Conservation (phyloP, 768 basidiomycete species). For the Infundibulicybe gibba region DNA sequence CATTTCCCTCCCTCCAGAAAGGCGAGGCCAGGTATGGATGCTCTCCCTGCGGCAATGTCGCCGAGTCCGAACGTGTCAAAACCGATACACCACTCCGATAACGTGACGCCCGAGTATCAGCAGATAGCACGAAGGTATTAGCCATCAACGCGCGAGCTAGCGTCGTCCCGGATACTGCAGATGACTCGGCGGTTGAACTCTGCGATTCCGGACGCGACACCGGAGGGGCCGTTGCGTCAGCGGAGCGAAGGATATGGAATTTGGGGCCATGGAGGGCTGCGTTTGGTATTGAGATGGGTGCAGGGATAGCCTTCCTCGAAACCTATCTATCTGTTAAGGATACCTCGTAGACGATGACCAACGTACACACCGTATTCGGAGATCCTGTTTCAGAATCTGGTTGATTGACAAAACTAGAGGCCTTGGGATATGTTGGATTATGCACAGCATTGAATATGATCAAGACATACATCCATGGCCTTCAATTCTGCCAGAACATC, state of each 20-base stretch:
- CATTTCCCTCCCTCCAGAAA: conserved; percentile 21
- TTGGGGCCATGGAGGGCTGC: conserved; percentile 27
- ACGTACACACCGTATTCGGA: no score
- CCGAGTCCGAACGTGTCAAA: conserved; percentile 63
- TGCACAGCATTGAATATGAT: no score
- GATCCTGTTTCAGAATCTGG: no score
- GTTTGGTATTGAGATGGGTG: conserved; percentile 37
- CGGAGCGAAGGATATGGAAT: conserved; percentile 31
- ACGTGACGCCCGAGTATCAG: conserved; percentile 44
- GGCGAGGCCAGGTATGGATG: conserved; percentile 29
- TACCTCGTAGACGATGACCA: no score
- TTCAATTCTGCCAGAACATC: conserved; percentile 25
- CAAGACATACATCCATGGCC: conserved; percentile 4
- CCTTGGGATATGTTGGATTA: no score
- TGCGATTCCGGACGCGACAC: conserved; percentile 25
- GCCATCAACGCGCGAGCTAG: conserved; percentile 62
- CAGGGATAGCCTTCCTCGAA: background rate
- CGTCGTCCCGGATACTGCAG: conserved; percentile 66
- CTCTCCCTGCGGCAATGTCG: conserved; percentile 63
- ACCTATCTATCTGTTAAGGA: no score
- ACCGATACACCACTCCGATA: conserved; percentile 41
- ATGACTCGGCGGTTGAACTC: conserved; percentile 34
- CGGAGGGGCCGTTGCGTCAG: conserved; percentile 9
- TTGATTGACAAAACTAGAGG: no score
- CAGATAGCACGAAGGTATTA: conserved; percentile 57